Evolutionary conservation across 805 yeast species (phyloP).

Genomic region (Komagataella phaffii): DNA sequence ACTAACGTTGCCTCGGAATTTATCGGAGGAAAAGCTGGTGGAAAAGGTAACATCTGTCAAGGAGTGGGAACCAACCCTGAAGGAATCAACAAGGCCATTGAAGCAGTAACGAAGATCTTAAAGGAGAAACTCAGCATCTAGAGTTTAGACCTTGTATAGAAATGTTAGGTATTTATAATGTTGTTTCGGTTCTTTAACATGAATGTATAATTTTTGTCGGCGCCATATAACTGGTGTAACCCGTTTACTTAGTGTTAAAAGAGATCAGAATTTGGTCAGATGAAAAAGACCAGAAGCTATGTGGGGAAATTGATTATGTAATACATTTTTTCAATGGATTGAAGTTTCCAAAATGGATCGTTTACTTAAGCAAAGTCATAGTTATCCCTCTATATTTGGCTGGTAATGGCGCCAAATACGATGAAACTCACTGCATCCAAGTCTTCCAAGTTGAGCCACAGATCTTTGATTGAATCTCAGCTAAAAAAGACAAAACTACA

Average conservation of each 20-base stretch:
- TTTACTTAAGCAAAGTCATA: too few species aligned
- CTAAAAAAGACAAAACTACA: background rate
- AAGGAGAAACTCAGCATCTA: conserved; percentile 33
- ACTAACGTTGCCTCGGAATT: conserved; percentile 55
- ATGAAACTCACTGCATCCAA: conserved; percentile 2
- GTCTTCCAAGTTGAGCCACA: conserved; percentile 2
- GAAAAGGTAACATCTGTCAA: conserved; percentile 91
- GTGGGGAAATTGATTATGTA: background rate
- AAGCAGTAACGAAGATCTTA: conserved; percentile 49
- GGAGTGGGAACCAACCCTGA: conserved; percentile 86
- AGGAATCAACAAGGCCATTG: conserved; percentile 62
- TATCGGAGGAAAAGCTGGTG: conserved; percentile 98
- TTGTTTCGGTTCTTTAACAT: background rate
- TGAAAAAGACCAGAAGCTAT: too few species aligned
- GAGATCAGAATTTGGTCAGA: too few species aligned
- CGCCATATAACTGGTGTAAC: too few species aligned
- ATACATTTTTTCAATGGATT: background rate
- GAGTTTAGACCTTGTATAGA: background rate
- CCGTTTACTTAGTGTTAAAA: too few species aligned
- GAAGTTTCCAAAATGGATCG: background rate
- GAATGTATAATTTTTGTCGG: background rate
- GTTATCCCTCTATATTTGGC: background rate
- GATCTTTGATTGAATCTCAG: background rate
- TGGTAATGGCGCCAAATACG: background rate
- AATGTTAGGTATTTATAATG: background rate